A percentile compares a stretch with the other conserved stretches of the same genome.
Evolutionary conservation across 2,329 filamentous ascomycete species (phyloP).

Genomic region (Alternaria triticimaculans): DNA sequence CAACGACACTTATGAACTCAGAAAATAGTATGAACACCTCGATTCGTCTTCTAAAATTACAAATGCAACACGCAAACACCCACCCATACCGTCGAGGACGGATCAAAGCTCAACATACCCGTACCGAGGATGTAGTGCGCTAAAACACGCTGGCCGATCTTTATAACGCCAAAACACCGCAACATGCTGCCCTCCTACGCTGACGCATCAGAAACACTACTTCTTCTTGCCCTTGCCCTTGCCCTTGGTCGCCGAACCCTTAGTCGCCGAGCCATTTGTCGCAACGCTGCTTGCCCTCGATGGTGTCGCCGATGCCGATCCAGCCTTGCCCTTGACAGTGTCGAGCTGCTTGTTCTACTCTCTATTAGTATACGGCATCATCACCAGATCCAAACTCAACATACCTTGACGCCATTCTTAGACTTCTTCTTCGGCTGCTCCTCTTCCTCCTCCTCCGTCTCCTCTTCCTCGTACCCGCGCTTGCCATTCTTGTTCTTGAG

Average conservation of each 20-base stretch:
- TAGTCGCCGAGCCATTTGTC: conserved; percentile 68
- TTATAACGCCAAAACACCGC: conserved; percentile 2
- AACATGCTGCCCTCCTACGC: not conserved
- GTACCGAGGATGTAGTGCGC: not conserved
- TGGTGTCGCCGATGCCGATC: conserved; percentile 75
- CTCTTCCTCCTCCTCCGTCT: conserved; percentile 76
- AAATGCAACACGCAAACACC: not conserved
- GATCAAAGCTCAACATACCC: not conserved
- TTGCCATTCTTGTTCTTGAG: conserved; percentile 71
- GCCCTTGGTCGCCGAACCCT: conserved; percentile 60
- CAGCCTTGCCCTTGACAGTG: conserved; percentile 78
- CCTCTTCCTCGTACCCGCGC: conserved; percentile 80
- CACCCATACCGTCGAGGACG: not conserved
- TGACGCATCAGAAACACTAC: conserved; percentile 17
- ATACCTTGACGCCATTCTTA: conserved; percentile 86
- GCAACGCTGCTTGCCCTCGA: conserved; percentile 89
- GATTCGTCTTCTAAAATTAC: not conserved
- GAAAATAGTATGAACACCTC: not conserved
- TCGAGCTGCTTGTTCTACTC: conserved; percentile 90
- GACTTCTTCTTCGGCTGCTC: conserved; percentile 94
- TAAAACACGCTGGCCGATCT: not conserved
- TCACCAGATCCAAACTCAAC: conserved; percentile 32
- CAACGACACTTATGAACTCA: not conserved
- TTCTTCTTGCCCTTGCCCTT: conserved; percentile 61
- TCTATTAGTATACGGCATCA: conserved; percentile 15